Evolutionary conservation across 768 basidiomycete genomes (phyloP).

Genomic region (Tulasnella sp.): DNA sequence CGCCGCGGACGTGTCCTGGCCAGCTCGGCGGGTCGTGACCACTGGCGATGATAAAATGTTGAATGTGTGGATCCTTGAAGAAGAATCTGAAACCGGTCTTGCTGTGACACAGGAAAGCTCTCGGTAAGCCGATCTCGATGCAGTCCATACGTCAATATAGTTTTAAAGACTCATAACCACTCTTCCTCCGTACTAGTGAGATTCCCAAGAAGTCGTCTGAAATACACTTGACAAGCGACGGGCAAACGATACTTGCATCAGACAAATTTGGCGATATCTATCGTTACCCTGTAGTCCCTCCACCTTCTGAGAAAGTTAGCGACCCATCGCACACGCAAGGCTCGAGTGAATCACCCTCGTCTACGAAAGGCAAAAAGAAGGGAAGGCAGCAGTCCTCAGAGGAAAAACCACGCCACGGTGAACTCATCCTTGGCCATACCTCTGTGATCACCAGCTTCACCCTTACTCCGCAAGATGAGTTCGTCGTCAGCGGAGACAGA

Average conservation of each 20-base stretch:
- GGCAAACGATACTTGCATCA: slow-evolving; percentile 67
- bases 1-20: slow-evolving; percentile 20
- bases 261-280: slow-evolving; percentile 97
- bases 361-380: slow-evolving; percentile 15
- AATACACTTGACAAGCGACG: slow-evolving; percentile 58
- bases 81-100: slow-evolving; percentile 26
- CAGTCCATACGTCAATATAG: slow-evolving; percentile 29
- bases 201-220: slow-evolving; percentile 79
- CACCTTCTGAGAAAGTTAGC: slow-evolving; percentile 33
- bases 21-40: not conserved
- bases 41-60: slow-evolving; percentile 71
- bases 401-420: slow-evolving; percentile 64
- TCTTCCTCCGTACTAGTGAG: slow-evolving; percentile 48
- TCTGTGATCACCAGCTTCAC: slow-evolving; percentile 75
- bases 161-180: not conserved
- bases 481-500: slow-evolving; percentile 84
- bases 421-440: slow-evolving; percentile 79
- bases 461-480: slow-evolving; percentile 62
- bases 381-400: slow-evolving; percentile 50
- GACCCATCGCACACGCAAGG: not conserved
- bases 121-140: slow-evolving; percentile 45
- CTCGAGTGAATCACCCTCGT: slow-evolving; percentile 25
- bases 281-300: slow-evolving; percentile 46
- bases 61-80: slow-evolving; percentile 65
- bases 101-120: slow-evolving; percentile 53